phyloP scores from a whole-genome alignment of 805 yeast species.

The Nadsonia fulvescens region DNA sequence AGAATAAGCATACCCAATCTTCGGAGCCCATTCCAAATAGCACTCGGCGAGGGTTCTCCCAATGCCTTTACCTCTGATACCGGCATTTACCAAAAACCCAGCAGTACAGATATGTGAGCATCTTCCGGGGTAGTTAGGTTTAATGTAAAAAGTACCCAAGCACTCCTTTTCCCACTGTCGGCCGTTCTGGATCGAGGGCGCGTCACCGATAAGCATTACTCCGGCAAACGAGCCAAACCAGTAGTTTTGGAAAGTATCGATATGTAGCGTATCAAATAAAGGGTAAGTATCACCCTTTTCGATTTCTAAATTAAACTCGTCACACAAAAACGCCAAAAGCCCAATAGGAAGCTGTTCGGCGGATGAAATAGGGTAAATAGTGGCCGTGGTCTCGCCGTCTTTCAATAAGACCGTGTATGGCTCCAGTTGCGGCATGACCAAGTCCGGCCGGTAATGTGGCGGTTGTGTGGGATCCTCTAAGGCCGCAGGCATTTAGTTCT shows the following conservation, averaged over 20 bases:
- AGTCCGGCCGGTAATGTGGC: slow-evolving; percentile 26
- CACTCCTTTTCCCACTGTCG: slow-evolving; percentile 88
- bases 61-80: slow-evolving; percentile 80
- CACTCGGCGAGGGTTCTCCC: slow-evolving; percentile 75
- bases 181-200: slow-evolving; percentile 27
- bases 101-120: slow-evolving; percentile 88
- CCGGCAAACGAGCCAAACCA: slow-evolving; percentile 86
- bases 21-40: slow-evolving; percentile 79
- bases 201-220: slow-evolving; percentile 62
- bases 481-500: slow-evolving; percentile 33
- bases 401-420: slow-evolving; percentile 64
- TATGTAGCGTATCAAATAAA: slow-evolving; percentile 58
- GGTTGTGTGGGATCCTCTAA: slow-evolving; percentile 33
- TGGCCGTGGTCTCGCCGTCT: slow-evolving; percentile 85
- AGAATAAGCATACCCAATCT: slow-evolving; percentile 69
- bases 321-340: slow-evolving; percentile 61
- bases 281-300: slow-evolving; percentile 80
- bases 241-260: slow-evolving; percentile 60
- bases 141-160: slow-evolving; percentile 68
- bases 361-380: slow-evolving; percentile 69
- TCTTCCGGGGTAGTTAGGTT: slow-evolving; percentile 84
- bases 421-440: slow-evolving; percentile 25
- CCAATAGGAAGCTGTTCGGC: slow-evolving; percentile 59
- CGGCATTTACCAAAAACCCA: slow-evolving; percentile 76
- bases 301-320: slow-evolving; percentile 85